Percentiles rank a stretch among this genome's conserved stretches.
Conservation (phyloP, 306 rosid species). For the Sophora flavescens region DNA sequence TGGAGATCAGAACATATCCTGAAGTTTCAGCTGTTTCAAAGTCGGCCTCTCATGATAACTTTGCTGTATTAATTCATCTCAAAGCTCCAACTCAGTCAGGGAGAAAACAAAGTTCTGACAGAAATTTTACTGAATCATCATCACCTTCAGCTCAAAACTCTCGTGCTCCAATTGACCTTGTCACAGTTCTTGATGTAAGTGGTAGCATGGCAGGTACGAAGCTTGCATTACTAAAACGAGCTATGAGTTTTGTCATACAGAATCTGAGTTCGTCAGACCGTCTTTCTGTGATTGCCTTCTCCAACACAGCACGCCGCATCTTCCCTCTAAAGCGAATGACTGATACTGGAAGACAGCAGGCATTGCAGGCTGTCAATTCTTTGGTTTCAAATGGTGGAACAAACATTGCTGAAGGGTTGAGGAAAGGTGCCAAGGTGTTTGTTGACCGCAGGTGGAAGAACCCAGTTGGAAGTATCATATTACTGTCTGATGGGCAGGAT, state of each 20-base stretch:
- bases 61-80: conserved; percentile 75
- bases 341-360: conserved; percentile 76
- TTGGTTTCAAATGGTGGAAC: conserved; percentile 82
- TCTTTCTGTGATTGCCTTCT: conserved; percentile 84
- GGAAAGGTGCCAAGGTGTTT: conserved; percentile 87
- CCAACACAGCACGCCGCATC: conserved; percentile 83
- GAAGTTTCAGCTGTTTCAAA: conserved; percentile 85
- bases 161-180: conserved; percentile 87
- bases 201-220: conserved; percentile 98
- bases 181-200: conserved; percentile 94
- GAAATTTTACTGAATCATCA: conserved; percentile 31
- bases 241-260: conserved; percentile 95
- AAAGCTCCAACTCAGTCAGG: conserved; percentile 65
- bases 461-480: conserved; percentile 86
- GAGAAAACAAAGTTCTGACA: neutral
- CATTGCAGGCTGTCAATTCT: conserved; percentile 78
- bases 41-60: conserved; percentile 63
- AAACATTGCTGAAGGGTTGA: conserved; percentile 83
- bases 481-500: conserved; percentile 95
- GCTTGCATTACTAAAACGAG: conserved; percentile 83
- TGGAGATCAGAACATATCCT: conserved; percentile 76
- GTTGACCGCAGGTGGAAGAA: conserved; percentile 81
- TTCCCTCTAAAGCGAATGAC: conserved; percentile 89
- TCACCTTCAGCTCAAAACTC: conserved; percentile 48
- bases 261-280: conserved; percentile 87